phyloP scores from a whole-genome alignment of 805 yeast genomes.

The Tetrapisispora iriomotensis region DNA sequence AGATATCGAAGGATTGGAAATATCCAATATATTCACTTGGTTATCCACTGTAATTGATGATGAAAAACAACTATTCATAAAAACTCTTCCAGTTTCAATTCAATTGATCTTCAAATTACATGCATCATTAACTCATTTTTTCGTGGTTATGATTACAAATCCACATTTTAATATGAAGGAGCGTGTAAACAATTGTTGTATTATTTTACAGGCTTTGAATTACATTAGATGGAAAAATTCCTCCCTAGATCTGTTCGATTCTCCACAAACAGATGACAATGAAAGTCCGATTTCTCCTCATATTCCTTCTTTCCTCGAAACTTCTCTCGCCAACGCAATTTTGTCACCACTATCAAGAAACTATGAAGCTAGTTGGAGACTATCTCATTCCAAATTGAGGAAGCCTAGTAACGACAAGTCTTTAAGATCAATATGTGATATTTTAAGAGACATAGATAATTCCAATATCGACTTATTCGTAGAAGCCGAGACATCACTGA shows the following conservation, averaged over 20 bases:
- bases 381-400: slow-evolving; percentile 31
- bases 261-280: slow-evolving; percentile 16
- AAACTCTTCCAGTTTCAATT: slow-evolving; percentile 59
- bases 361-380: slow-evolving; percentile 62
- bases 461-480: slow-evolving; percentile 22
- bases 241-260: slow-evolving; percentile 37
- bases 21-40: slow-evolving; percentile 66
- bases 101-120: slow-evolving; percentile 58
- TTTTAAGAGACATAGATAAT: slow-evolving; percentile 14
- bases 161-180: slow-evolving; percentile 44
- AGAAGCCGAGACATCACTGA: slow-evolving; percentile 9
- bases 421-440: slow-evolving; percentile 25
- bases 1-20: slow-evolving; percentile 43
- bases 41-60: slow-evolving; percentile 46
- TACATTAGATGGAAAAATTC: slow-evolving; percentile 61
- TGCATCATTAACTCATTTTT: slow-evolving; percentile 51
- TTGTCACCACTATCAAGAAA: slow-evolving; percentile 72
- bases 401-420: slow-evolving; percentile 10
- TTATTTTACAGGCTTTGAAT: slow-evolving; percentile 55
- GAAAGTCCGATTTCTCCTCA: slow-evolving; percentile 31
- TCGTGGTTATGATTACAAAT: slow-evolving; percentile 58
- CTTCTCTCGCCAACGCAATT: slow-evolving; percentile 64
- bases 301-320: slow-evolving; percentile 79
- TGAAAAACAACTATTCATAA: slow-evolving; percentile 30
- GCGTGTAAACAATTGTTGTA: slow-evolving; percentile 59